Percentiles rank a stretch among this genome's conserved stretches.
phyloP scores from a whole-genome alignment of 371 early-diverging fungal species.

The Circinella umbellata region DNA sequence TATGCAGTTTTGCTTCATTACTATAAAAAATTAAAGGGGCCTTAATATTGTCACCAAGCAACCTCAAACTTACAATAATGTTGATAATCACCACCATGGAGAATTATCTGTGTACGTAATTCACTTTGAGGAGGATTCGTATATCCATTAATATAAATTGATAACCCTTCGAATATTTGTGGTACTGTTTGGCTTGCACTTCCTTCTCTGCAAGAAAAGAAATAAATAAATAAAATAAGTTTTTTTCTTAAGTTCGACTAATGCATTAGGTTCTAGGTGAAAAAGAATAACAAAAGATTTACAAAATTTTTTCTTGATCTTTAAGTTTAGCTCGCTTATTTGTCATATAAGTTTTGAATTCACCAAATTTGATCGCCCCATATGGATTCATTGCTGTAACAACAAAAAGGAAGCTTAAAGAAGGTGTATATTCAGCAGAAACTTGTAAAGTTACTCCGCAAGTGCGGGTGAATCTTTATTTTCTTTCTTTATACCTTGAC shows the following conservation, averaged over 20 bases:
- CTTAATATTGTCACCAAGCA: too few species aligned
- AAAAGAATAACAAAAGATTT: conserved; percentile 6
- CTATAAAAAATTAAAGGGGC: too few species aligned
- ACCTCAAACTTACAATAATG: conserved; percentile 51
- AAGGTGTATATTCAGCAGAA: too few species aligned
- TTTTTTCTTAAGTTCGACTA: conserved; percentile 4
- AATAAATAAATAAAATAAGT: conserved; percentile 8
- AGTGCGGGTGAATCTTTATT: too few species aligned
- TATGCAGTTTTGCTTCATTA: not conserved
- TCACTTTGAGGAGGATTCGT: conserved; percentile 64
- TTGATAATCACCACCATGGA: conserved; percentile 64
- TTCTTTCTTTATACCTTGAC: too few species aligned
- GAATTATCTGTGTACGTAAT: conserved; percentile 58
- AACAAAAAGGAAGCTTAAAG: too few species aligned
- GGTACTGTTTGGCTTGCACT: conserved; percentile 32
- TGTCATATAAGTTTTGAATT: conserved; percentile 64
- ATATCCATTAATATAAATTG: conserved; percentile 75
- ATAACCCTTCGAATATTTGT: conserved; percentile 60
- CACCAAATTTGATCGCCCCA: conserved; percentile 63
- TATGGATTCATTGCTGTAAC: conserved; percentile 39
- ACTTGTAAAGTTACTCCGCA: too few species aligned
- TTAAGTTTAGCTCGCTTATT: conserved; percentile 69
- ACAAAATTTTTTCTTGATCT: conserved; percentile 60
- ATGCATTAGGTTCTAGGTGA: not conserved
- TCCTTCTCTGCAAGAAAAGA: conserved; percentile 19